A percentile compares a stretch with the other conserved stretches of the same genome.
Conservation (phyloP, 345 rosid genomes). For the Acer yangbiense region DNA sequence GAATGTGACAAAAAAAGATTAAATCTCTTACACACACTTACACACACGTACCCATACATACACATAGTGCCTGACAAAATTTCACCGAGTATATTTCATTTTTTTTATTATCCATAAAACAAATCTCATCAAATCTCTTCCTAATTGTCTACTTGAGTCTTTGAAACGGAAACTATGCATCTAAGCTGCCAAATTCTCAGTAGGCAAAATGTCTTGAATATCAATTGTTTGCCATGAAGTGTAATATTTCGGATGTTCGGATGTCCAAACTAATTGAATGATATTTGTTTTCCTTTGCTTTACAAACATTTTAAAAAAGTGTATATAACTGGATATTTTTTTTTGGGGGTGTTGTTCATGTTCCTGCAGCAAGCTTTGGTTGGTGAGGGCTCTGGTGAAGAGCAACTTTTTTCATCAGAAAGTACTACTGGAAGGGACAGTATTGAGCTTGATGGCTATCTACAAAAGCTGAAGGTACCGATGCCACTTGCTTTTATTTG, state of each 20-base stretch:
- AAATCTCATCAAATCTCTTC: background rate
- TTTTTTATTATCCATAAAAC: too few relatives aligned
- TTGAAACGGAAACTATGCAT: background rate
- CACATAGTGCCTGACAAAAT: too few relatives aligned
- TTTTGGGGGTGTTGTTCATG: background rate
- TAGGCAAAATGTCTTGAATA: background rate
- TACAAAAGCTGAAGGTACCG: constrained; percentile 73
- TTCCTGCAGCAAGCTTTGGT: constrained; percentile 88
- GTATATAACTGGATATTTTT: background rate
- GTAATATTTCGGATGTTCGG: background rate
- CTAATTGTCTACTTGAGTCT: background rate
- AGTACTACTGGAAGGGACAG: constrained; percentile 51
- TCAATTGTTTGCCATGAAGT: background rate
- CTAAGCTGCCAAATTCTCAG: background rate
- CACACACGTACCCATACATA: too few relatives aligned
- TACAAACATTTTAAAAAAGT: too few relatives aligned
- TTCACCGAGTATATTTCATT: too few relatives aligned
- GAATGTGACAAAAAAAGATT: too few relatives aligned
- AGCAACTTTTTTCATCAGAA: constrained; percentile 79
- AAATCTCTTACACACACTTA: too few relatives aligned
- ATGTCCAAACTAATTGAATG: background rate
- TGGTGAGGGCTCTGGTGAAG: constrained; percentile 87
- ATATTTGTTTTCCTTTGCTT: background rate
- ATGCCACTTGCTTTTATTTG: background rate
- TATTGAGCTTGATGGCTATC: constrained; percentile 67